Evolutionary conservation across 2,329 filamentous ascomycete genomes (phyloP).

Genomic region (Didymella keratinophila): DNA sequence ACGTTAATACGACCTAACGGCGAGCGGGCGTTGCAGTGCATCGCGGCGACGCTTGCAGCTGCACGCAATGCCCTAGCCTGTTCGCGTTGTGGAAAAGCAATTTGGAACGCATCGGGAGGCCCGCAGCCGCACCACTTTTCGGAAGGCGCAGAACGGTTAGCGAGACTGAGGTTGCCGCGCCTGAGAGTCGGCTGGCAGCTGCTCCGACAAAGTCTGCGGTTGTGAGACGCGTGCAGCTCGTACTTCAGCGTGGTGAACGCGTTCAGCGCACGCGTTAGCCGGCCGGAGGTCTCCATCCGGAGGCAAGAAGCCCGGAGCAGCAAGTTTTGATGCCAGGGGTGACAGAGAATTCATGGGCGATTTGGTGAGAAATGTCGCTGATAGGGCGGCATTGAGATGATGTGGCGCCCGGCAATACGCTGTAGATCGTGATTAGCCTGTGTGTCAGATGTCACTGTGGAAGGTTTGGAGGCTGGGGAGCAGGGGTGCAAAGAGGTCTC

Average conservation of each 20-base stretch:
- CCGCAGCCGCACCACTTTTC: slow-evolving; percentile 14
- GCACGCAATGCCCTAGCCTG: slow-evolving; percentile 11
- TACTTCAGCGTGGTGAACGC: background rate
- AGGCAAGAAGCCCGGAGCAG: background rate
- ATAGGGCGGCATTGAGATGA: slow-evolving; percentile 19
- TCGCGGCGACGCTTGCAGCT: slow-evolving; percentile 9
- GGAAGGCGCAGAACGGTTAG: slow-evolving; percentile 1
- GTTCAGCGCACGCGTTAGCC: slow-evolving; percentile 7
- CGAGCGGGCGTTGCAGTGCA: slow-evolving; percentile 1
- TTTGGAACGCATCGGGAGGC: slow-evolving; percentile 14
- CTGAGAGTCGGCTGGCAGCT: slow-evolving; percentile 3
- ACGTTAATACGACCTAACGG: background rate
- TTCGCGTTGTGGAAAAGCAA: background rate
- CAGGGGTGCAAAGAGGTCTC: background rate
- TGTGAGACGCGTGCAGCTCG: slow-evolving; percentile 12
- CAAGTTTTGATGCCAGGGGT: background rate
- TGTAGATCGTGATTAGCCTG: slow-evolving; percentile 22
- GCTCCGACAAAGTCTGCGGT: slow-evolving; percentile 14
- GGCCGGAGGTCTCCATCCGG: background rate
- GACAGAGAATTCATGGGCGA: slow-evolving; percentile 1
- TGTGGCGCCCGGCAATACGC: slow-evolving; percentile 19
- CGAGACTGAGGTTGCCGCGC: slow-evolving; percentile 1
- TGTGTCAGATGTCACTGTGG: slow-evolving; percentile 14
- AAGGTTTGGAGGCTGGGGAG: background rate
- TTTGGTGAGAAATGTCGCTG: slow-evolving; percentile 4